Conservation (phyloP, 2,329 filamentous ascomycete genomes). For the Fusarium pseudoanthophilum region DNA sequence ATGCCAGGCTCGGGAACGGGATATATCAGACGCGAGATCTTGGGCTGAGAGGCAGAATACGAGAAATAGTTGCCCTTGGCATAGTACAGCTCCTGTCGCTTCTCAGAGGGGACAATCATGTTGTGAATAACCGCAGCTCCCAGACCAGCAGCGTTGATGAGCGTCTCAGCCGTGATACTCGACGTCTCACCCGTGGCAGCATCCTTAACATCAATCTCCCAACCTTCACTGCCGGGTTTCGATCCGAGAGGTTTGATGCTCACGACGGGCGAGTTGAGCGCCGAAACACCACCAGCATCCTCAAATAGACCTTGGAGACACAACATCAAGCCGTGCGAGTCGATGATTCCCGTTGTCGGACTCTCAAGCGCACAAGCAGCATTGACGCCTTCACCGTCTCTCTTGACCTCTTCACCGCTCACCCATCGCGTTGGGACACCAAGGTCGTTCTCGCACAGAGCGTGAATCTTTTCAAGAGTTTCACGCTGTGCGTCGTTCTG, state of each 20-base stretch:
- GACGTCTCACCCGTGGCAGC: conserved; percentile 57
- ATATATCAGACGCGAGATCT: conserved; percentile 81
- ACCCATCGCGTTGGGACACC: conserved; percentile 80
- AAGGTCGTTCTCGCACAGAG: conserved; percentile 53
- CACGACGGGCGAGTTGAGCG: conserved; percentile 74
- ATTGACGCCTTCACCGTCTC: conserved; percentile 78
- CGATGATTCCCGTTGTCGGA: conserved; percentile 88
- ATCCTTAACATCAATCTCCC: conserved; percentile 71
- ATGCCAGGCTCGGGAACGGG: conserved; percentile 85
- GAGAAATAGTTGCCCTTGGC: conserved; percentile 97
- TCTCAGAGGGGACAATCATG: conserved; percentile 73
- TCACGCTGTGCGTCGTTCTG: conserved; percentile 77
- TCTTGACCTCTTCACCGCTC: conserved; percentile 66
- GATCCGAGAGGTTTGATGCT: conserved; percentile 62
- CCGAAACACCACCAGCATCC: conserved; percentile 78
- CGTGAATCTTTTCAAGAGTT: conserved; percentile 65
- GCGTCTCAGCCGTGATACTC: conserved; percentile 76
- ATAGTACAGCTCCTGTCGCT: conserved; percentile 74
- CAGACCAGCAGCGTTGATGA: conserved; percentile 89
- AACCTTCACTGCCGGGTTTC: conserved; percentile 68
- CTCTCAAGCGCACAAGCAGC: conserved; percentile 79
- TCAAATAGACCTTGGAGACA: conserved; percentile 81
- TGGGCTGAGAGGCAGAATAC: conserved; percentile 73
- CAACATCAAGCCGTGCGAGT: conserved; percentile 87
- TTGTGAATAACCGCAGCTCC: conserved; percentile 82